A percentile compares a stretch with the other conserved stretches of the same genome.
Conservation (phyloP, 164 flowering plant species). For the Chimonanthus salicifolius region DNA sequence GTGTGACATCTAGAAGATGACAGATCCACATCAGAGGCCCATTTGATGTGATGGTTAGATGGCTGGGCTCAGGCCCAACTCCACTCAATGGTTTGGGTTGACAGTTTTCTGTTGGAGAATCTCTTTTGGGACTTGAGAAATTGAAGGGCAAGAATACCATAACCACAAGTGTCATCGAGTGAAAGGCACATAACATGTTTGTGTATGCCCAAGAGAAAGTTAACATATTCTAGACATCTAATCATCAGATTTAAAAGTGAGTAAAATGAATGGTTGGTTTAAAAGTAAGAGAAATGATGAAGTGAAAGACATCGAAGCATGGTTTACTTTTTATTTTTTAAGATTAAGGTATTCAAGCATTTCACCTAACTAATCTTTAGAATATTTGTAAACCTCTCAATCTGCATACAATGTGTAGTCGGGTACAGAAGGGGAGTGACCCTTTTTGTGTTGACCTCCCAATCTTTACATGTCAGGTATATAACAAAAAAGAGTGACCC, state of each 20-base stretch:
- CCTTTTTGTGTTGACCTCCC: not conserved
- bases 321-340: too few relatives aligned
- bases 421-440: too few relatives aligned
- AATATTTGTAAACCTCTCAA: too few relatives aligned
- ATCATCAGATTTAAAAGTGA: too few relatives aligned
- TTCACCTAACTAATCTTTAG: too few relatives aligned
- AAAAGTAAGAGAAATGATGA: too few relatives aligned
- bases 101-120: not conserved
- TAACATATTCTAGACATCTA: too few relatives aligned
- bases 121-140: not conserved
- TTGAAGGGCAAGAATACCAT: not conserved
- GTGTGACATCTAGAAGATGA: not conserved
- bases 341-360: too few relatives aligned
- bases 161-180: not conserved
- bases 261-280: too few relatives aligned
- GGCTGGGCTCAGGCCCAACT: constrained; percentile 1
- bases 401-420: too few relatives aligned
- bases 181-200: not conserved
- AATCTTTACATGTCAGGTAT: not conserved
- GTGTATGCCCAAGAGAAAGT: too few relatives aligned
- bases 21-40: not conserved
- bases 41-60: not conserved
- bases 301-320: too few relatives aligned
- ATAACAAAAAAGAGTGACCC: not conserved
- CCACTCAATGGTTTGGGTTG: not conserved